These are phyloP conservation scores for Parasitella parasitica DNA, from an alignment of 371 early-diverging fungal genomes.

Conservation along the genomic window DNA sequence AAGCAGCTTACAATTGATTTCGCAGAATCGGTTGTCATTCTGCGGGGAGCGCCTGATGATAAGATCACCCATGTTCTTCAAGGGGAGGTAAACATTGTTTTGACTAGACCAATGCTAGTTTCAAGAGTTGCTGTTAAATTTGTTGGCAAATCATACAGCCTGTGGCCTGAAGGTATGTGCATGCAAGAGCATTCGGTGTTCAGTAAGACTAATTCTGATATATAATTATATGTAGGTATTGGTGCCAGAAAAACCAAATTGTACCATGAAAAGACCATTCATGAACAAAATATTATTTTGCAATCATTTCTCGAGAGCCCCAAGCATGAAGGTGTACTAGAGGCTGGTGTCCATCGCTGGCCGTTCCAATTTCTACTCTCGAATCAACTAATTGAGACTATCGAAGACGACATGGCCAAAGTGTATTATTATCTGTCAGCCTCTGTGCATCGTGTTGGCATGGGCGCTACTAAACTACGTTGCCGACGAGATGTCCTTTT, in stretches of 20 bases:
- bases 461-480: slow-evolving; percentile 23
- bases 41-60: slow-evolving; percentile 36
- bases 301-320: slow-evolving; percentile 18
- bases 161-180: slow-evolving; percentile 61
- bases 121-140: slow-evolving; percentile 36
- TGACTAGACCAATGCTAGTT: slow-evolving; percentile 34
- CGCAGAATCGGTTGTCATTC: slow-evolving; percentile 45
- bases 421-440: slow-evolving; percentile 31
- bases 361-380: slow-evolving; percentile 37
- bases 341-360: slow-evolving; percentile 31
- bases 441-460: slow-evolving; percentile 30
- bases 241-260: slow-evolving; percentile 40
- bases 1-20: slow-evolving; percentile 46
- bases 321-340: slow-evolving; percentile 16
- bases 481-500: slow-evolving; percentile 26
- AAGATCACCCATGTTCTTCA: slow-evolving; percentile 36
- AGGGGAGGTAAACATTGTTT: slow-evolving; percentile 44
- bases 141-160: slow-evolving; percentile 36
- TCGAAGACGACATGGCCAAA: slow-evolving; percentile 38
- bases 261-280: slow-evolving; percentile 46
- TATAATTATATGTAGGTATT: slow-evolving; percentile 20
- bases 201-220: neutral
- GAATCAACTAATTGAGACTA: slow-evolving; percentile 33
- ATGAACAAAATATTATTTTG: slow-evolving; percentile 46
- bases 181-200: no score